Evolutionary conservation across 2,329 filamentous ascomycete species (phyloP).

Genomic region (Colletotrichum endophyticum): DNA sequence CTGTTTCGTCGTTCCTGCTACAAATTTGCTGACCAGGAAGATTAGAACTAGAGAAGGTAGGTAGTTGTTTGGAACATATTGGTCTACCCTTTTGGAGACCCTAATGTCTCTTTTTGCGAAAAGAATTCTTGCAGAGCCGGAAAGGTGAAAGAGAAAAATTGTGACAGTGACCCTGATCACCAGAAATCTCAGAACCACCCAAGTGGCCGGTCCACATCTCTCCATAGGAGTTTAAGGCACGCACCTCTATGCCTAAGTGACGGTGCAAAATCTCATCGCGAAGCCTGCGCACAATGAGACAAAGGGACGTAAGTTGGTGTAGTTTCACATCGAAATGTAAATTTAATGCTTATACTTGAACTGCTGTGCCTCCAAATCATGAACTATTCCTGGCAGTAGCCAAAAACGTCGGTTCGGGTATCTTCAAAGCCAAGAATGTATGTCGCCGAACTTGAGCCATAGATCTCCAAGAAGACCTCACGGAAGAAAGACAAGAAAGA

Average conservation of each 20-base stretch:
- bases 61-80: rapidly evolving
- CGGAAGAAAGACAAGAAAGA: rapidly evolving
- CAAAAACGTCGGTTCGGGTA: neutral
- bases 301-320: neutral
- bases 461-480: neutral
- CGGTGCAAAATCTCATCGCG: neutral
- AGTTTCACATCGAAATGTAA: neutral
- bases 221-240: neutral
- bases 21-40: too few species aligned
- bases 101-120: neutral
- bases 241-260: neutral
- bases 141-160: neutral
- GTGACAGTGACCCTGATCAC: neutral
- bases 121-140: neutral
- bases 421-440: neutral
- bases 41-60: neutral
- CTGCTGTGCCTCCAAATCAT: neutral
- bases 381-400: neutral
- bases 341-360: rapidly evolving
- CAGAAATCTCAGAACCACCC: neutral
- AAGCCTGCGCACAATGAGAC: rapidly evolving
- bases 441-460: neutral
- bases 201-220: neutral
- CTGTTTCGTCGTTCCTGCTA: too few species aligned
- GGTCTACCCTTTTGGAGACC: neutral